Base-by-base conservation (phyloP, 176 grass and related monocot genomes). In the Zea luxurians region DNA sequence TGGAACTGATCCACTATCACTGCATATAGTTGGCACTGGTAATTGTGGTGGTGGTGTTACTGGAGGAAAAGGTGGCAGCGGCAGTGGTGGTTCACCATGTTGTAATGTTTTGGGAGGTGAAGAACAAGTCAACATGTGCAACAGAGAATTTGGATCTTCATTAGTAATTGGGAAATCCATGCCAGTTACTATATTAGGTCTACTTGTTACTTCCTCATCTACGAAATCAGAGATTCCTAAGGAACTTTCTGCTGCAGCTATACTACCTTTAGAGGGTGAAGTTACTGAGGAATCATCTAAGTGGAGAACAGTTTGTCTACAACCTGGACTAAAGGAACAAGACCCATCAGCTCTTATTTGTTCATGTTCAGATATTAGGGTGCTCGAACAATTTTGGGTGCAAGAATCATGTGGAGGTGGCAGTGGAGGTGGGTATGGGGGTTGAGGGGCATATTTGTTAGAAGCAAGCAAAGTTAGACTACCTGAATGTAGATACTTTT, bases 131-230 rank as follows among this genome's bases (percentile, higher is more conserved):
- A 11, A 18, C 36, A 9, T 79, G 50, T 68, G 43, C 62, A 69
- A 52, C 37, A 73, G 44, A 53, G 53, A 68, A n/a, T 78, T 46
- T 68, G 53, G 68, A 52, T 67, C 61, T 79, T 74, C 70, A 88
- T 61, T 74, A 6, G 61, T 73, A 74, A 62, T 43, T 46, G 44
- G 43, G 41, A 49, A 1, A 88, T 83, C 62, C 18, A 74, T 83
- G 44, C 0, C 44, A 35, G 35, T 61, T 68, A 43, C 10, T 74
- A 79, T 69, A 58, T 74, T 35, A 8, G 10, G 9, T 79, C 61
- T 83, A 40, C 63, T 74, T 83, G 36, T 16, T 88, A 61, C 75
- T 69, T 79, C 42, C 18, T 71, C 54, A 46, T 79, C 80, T 79
- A 17, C 35, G 21, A 78, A 78, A 74, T 74, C 52, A 68, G 69